Conservation (phyloP, 2,329 filamentous ascomycete species). For the Claviceps arundinis region DNA sequence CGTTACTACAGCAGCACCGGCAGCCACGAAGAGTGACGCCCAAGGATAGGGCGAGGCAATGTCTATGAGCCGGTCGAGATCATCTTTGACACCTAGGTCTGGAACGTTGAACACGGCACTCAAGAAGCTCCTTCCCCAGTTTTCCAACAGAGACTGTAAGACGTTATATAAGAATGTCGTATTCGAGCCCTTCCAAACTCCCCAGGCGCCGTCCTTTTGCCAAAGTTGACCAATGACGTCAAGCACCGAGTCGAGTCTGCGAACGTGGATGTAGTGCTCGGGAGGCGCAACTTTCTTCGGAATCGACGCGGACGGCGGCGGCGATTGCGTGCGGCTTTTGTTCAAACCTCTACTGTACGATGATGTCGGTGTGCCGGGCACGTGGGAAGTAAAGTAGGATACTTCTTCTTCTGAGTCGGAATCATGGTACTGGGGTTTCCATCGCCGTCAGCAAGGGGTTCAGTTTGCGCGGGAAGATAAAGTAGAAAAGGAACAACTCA, state of each 20-base stretch:
- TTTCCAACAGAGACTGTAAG: slow-evolving; percentile 74
- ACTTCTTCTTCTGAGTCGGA: slow-evolving; percentile 66
- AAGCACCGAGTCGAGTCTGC: slow-evolving; percentile 65
- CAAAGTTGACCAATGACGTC: slow-evolving; percentile 82
- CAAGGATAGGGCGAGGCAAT: slow-evolving; percentile 70
- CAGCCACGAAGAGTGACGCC: slow-evolving; percentile 63
- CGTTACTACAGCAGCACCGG: slow-evolving; percentile 52
- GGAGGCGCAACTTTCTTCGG: slow-evolving; percentile 19
- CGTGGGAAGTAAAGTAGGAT: slow-evolving; percentile 66
- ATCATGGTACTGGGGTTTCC: slow-evolving; percentile 28
- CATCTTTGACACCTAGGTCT: slow-evolving; percentile 63
- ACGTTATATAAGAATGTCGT: slow-evolving; percentile 85
- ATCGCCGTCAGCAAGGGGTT: background rate
- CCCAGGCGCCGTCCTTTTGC: slow-evolving; percentile 78
- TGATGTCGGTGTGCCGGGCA: slow-evolving; percentile 40
- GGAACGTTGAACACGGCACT: slow-evolving; percentile 83
- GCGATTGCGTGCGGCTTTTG: slow-evolving; percentile 19
- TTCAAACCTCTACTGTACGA: slow-evolving; percentile 20
- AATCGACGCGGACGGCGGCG: slow-evolving; percentile 12
- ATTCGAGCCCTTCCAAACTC: slow-evolving; percentile 90
- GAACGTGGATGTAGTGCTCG: slow-evolving; percentile 54
- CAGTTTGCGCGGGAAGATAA: background rate
- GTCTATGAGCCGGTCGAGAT: slow-evolving; percentile 61
- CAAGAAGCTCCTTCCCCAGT: slow-evolving; percentile 83
- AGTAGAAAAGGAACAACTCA: slow-evolving; percentile 10